Evolutionary conservation across 495 filamentous ascomycete species (phyloP), one percentile per base, ranked within the genome.

Genomic region (Tuber umbilicatum): DNA sequence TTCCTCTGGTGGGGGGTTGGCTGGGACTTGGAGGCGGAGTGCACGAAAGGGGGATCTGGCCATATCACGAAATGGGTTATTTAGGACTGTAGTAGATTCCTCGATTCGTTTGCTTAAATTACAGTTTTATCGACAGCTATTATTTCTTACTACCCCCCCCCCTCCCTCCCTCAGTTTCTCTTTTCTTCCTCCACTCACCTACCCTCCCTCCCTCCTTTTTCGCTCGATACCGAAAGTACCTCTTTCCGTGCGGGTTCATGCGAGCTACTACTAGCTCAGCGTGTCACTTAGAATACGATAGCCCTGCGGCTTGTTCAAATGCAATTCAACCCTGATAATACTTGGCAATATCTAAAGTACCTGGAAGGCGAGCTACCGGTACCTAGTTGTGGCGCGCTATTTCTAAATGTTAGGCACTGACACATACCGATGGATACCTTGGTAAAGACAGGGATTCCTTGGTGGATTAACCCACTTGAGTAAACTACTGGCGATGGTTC

Each of bases 121-220:
- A 64, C 27, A 64, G 27, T 64, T 64, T 64, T 64, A 55, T 55
- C n/a, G 35, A 35, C 27, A 1, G 27, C 12, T 64, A 64, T 82
- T 88, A 76, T 81, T 82, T 69, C 73, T 41, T 76, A 80, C 68
- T 31, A 67, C 77, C 70, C 40, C 55, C 73, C 74, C 68, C 70
- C 81, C 50, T 75, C 64, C 60, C 39, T 27, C 73, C 73, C 70
- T 72, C 75, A 42, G 72, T 73, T 69, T 72, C 42, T 67, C 39
- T 68, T 73, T 37, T 72, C 69, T 74, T 42, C 67, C 73, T 72
- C 74, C 70, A 47, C 75, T 70, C 47, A 23, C 69, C 73, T 55
- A 21, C 75, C 42, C 55, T 5, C 27, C 27, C 27, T 64, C 14
- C 55, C 31, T 16, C 55, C 27, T 27, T 60, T 60, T 27, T 14